Conservation (phyloP, 129 eudicot species). For the Tagetes patula region DNA sequence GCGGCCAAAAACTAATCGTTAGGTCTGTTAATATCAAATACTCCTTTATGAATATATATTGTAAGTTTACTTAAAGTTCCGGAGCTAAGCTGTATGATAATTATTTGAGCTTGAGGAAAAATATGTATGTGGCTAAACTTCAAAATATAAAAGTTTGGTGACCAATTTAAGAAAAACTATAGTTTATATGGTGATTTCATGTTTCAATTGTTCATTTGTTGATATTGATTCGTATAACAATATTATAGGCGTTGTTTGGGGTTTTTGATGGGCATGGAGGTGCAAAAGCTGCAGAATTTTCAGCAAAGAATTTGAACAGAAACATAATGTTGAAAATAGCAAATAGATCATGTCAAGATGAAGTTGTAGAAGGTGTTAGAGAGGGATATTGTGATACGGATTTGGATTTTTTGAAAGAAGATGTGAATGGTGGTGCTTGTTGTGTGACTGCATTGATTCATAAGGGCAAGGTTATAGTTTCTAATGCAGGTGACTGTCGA, state of each 20-base stretch:
- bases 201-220: too few species aligned
- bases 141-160: too few species aligned
- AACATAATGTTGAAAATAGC: slow-evolving; percentile 52
- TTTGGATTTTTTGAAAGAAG: slow-evolving; percentile 54
- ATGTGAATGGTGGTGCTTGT: slow-evolving; percentile 68
- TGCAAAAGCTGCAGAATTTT: slow-evolving; percentile 69
- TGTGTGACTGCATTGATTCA: slow-evolving; percentile 75
- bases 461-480: slow-evolving; percentile 59
- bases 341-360: slow-evolving; percentile 34
- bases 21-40: too few species aligned
- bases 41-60: too few species aligned
- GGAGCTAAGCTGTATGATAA: too few species aligned
- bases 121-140: too few species aligned
- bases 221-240: too few species aligned
- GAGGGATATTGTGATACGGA: slow-evolving; percentile 78
- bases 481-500: slow-evolving; percentile 90
- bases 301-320: slow-evolving; percentile 50
- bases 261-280: slow-evolving; percentile 98
- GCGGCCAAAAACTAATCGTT: too few species aligned
- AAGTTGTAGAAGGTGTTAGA: slow-evolving; percentile 52
- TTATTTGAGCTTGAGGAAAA: too few species aligned
- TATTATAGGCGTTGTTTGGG: slow-evolving; percentile 74
- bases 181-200: too few species aligned
- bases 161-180: too few species aligned
- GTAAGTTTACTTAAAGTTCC: too few species aligned